Evolutionary conservation across 495 filamentous ascomycete species (phyloP).

Genomic region (Xylaria scruposa): DNA sequence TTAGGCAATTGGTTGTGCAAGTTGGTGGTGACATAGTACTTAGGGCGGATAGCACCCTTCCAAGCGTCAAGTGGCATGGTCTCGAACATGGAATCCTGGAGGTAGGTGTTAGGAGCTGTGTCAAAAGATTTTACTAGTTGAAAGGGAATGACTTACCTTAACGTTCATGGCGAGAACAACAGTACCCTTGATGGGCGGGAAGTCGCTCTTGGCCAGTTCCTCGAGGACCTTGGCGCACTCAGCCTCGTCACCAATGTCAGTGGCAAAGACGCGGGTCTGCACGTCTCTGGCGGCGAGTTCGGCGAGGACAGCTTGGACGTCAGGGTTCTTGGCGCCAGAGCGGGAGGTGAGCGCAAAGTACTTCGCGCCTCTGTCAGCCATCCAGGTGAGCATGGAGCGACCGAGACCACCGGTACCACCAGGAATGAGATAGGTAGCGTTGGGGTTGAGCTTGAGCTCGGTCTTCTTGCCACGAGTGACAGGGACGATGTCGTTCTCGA

Average conservation of each 20-base stretch:
- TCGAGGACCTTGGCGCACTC: constrained; percentile 28
- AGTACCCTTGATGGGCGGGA: constrained; percentile 60
- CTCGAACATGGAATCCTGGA: constrained; percentile 54
- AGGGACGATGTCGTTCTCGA: constrained; percentile 39
- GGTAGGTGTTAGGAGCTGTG: constrained; percentile 14
- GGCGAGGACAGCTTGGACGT: constrained; percentile 33
- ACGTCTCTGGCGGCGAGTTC: constrained; percentile 32
- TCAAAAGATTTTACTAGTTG: constrained; percentile 31
- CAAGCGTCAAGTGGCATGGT: constrained; percentile 54
- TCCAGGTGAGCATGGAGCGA: constrained; percentile 55
- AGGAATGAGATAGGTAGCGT: constrained; percentile 59
- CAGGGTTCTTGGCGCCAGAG: constrained; percentile 44
- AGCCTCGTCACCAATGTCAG: constrained; percentile 44
- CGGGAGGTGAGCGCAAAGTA: constrained; percentile 60
- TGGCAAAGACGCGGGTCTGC: constrained; percentile 35
- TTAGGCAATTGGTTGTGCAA: constrained; percentile 54
- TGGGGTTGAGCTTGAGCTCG: constrained; percentile 37
- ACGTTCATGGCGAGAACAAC: constrained; percentile 54
- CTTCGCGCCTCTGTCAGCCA: constrained; percentile 58
- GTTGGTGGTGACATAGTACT: constrained; percentile 55
- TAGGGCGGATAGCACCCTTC: constrained; percentile 49
- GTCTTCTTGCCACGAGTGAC: constrained; percentile 35
- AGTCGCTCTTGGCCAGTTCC: constrained; percentile 32
- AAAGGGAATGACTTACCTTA: constrained; percentile 44
- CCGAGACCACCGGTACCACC: constrained; percentile 66